Percentiles rank a stretch among this genome's conserved stretches.
phyloP scores from a whole-genome alignment of 352 stramenopile genomes.

The Elongisporangium prolatum region DNA sequence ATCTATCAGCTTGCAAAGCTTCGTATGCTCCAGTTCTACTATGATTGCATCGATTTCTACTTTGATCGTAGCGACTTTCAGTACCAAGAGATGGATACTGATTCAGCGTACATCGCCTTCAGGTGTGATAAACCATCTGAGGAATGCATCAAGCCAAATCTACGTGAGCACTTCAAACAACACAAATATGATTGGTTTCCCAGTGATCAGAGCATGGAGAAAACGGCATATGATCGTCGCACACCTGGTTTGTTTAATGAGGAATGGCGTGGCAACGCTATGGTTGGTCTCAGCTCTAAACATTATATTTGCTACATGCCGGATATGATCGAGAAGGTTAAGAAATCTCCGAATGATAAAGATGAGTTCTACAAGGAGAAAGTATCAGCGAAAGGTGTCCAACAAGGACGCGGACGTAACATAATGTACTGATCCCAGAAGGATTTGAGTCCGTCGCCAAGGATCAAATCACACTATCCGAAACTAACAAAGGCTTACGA shows the following conservation, averaged over 20 bases:
- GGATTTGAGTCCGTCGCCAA: constrained; percentile 16
- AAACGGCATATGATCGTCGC: constrained; percentile 5
- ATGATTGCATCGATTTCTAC: constrained; percentile 16
- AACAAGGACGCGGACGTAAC: constrained; percentile 11
- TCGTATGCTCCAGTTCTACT: constrained; percentile 13
- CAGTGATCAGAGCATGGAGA: constrained; percentile 7
- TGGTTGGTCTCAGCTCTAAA: constrained; percentile 14
- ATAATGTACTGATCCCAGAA: constrained; percentile 12
- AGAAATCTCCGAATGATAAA: no score
- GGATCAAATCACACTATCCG: constrained; percentile 17
- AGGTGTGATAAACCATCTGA: constrained; percentile 12
- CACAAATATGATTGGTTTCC: constrained; percentile 17
- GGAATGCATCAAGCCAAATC: constrained; percentile 14
- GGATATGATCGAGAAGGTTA: no score
- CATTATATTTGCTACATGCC: constrained; percentile 24
- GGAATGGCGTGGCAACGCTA: constrained; percentile 18
- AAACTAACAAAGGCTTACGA: constrained; percentile 24
- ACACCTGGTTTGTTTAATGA: constrained; percentile 19
- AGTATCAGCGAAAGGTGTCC: constrained; percentile 18
- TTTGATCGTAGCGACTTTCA: constrained; percentile 15
- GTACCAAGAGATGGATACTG: constrained; percentile 16
- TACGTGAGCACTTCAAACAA: constrained; percentile 11
- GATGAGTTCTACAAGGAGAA: no score
- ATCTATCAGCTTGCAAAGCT: constrained; percentile 12
- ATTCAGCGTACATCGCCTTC: constrained; percentile 16